Evolutionary conservation across 2,329 filamentous ascomycete genomes (phyloP).

Genomic region (Torrubiella hemipterigena): DNA sequence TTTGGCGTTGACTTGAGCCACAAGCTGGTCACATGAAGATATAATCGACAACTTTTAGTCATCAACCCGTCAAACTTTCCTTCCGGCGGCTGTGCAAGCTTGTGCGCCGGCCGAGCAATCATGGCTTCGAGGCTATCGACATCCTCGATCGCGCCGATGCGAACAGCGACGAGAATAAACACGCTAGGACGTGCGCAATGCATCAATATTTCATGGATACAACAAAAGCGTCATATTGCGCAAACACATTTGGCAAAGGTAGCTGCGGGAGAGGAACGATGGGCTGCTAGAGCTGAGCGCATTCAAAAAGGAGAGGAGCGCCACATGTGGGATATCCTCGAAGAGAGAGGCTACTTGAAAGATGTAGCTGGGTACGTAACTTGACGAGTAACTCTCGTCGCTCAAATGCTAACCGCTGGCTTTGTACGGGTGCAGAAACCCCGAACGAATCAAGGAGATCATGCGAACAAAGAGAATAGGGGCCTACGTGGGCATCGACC

Average conservation of each 20-base stretch:
- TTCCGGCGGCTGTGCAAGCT: no score
- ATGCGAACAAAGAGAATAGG: conserved; percentile 56
- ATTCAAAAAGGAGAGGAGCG: conserved; percentile 37
- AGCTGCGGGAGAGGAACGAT: conserved; percentile 27
- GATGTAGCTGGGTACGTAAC: conserved; percentile 57
- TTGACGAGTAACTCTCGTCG: conserved; percentile 4
- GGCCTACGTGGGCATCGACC: conserved; percentile 72
- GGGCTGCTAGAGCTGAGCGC: conserved; percentile 31
- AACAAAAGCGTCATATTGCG: no score
- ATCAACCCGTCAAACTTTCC: no score
- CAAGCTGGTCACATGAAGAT: no score
- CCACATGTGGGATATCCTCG: conserved; percentile 51
- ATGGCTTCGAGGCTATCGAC: no score
- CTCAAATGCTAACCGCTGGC: background rate
- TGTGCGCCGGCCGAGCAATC: no score
- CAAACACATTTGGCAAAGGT: conserved; percentile 31
- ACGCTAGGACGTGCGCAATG: no score
- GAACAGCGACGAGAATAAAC: background rate
- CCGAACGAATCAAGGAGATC: conserved; percentile 45
- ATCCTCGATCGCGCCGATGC: background rate
- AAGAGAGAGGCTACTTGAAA: conserved; percentile 63
- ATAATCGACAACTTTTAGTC: no score
- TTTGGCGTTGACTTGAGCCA: no score
- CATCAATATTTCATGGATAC: no score
- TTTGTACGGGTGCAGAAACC: conserved; percentile 22